Evolutionary conservation across 768 basidiomycete genomes (phyloP).

Genomic region (Tricholoma hemisulphureum): DNA sequence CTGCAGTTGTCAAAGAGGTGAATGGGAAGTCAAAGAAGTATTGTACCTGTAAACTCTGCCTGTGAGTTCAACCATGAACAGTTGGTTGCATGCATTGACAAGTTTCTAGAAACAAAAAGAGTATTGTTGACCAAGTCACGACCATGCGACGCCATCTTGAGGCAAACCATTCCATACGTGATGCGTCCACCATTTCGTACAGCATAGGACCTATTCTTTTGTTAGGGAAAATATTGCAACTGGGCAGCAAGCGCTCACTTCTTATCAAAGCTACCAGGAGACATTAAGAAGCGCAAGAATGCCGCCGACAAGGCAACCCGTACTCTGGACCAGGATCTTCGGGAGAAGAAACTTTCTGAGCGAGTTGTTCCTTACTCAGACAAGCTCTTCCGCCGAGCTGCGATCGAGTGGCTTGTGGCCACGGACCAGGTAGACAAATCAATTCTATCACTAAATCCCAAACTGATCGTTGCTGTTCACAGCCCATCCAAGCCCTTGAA

Average conservation of each 20-base stretch:
- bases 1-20: too few species aligned
- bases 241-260: too few species aligned
- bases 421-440: slow-evolving; percentile 36
- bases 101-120: background rate
- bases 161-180: background rate
- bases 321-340: slow-evolving; percentile 30
- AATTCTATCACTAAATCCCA: slow-evolving; percentile 32
- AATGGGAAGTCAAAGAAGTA: too few species aligned
- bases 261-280: too few species aligned
- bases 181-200: too few species aligned
- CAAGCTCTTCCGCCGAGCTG: slow-evolving; percentile 24
- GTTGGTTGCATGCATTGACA: background rate
- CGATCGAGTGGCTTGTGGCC: slow-evolving; percentile 39
- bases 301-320: background rate
- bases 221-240: too few species aligned
- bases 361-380: slow-evolving; percentile 29
- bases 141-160: background rate
- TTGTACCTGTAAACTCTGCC: background rate
- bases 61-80: background rate
- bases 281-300: too few species aligned
- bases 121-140: background rate
- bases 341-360: slow-evolving; percentile 13
- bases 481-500: too few species aligned
- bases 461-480: slow-evolving; percentile 36
- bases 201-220: too few species aligned